phyloP scores from a whole-genome alignment of 805 yeast genomes.

The Kurtzmaniella fragi region DNA sequence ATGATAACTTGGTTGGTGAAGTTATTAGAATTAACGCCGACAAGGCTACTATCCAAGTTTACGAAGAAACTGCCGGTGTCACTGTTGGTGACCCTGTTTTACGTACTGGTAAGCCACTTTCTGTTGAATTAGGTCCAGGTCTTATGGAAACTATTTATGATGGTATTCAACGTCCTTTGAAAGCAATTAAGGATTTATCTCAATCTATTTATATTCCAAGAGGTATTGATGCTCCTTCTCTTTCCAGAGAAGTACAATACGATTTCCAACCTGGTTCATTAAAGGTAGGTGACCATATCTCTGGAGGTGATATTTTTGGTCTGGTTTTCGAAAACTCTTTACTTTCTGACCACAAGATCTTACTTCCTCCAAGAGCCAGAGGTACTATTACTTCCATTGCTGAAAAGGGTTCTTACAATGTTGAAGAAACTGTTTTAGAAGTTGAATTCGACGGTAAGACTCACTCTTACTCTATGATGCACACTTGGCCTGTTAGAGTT shows the following conservation, averaged over 20 bases:
- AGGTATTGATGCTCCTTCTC: conserved; percentile 97
- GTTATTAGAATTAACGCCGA: conserved; percentile 95
- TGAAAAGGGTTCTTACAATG: conserved; percentile 82
- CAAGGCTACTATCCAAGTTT: conserved; percentile 97
- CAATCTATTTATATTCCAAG: conserved; percentile 97
- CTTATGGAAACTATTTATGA: conserved; percentile 98
- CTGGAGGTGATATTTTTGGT: conserved; percentile 98
- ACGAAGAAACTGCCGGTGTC: conserved; percentile 99
- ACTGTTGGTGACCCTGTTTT: conserved; percentile 98
- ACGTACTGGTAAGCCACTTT: conserved; percentile 97
- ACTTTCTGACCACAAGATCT: conserved; percentile 85
- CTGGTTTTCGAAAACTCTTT: conserved; percentile 90
- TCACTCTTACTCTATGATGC: conserved; percentile 85
- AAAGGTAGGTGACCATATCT: conserved; percentile 93
- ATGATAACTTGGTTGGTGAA: conserved; percentile 95
- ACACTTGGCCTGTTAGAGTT: conserved; percentile 99
- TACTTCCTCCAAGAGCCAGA: conserved; percentile 96
- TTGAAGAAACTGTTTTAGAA: conserved; percentile 86
- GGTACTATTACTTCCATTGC: conserved; percentile 94
- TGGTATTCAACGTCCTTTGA: conserved; percentile 98
- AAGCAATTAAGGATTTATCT: conserved; percentile 81
- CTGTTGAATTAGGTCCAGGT: conserved; percentile 99
- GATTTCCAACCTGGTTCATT: conserved; percentile 78
- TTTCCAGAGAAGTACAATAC: conserved; percentile 74
- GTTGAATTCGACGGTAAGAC: conserved; percentile 91